Percentiles rank a stretch among this genome's conserved stretches.
phyloP scores from a whole-genome alignment of 1,139 yeast species.

The Candida tropicalis region DNA sequence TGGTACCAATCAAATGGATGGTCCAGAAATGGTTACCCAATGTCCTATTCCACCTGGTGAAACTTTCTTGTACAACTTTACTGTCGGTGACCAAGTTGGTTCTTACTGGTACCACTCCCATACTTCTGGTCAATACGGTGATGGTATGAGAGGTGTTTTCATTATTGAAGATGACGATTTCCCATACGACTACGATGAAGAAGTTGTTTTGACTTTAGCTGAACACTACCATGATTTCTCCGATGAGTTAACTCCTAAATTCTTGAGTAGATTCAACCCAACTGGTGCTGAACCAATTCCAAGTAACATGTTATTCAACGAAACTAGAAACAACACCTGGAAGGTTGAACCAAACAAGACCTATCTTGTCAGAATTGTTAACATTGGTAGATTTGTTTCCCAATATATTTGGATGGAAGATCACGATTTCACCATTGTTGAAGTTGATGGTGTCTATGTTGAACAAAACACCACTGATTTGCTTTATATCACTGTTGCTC shows the following conservation, averaged over 20 bases:
- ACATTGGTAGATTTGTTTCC: slow-evolving; percentile 72
- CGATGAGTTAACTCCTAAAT: slow-evolving; percentile 44
- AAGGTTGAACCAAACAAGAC: slow-evolving; percentile 62
- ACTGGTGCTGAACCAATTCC: slow-evolving; percentile 87
- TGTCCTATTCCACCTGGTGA: slow-evolving; percentile 75
- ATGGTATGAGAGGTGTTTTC: slow-evolving; percentile 75
- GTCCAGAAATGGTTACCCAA: slow-evolving; percentile 76
- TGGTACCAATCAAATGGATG: slow-evolving; percentile 68
- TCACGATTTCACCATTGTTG: slow-evolving; percentile 68
- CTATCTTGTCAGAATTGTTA: slow-evolving; percentile 62
- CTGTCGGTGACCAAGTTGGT: slow-evolving; percentile 67
- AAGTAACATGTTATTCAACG: slow-evolving; percentile 63
- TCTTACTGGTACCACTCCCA: slow-evolving; percentile 88
- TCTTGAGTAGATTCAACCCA: slow-evolving; percentile 68
- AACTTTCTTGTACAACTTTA: slow-evolving; percentile 65
- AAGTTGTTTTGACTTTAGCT: slow-evolving; percentile 53
- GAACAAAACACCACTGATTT: slow-evolving; percentile 59
- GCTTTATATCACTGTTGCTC: slow-evolving; percentile 70
- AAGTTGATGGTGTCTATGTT: slow-evolving; percentile 71
- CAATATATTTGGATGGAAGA: slow-evolving; percentile 70
- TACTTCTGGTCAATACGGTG: slow-evolving; percentile 74
- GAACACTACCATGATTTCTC: slow-evolving; percentile 66
- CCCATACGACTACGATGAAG: slow-evolving; percentile 64
- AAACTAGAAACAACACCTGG: slow-evolving; percentile 60
- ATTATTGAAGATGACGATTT: slow-evolving; percentile 65